Evolutionary conservation across 2,329 filamentous ascomycete species (phyloP).

Genomic region (Teratosphaeria nubilosa): DNA sequence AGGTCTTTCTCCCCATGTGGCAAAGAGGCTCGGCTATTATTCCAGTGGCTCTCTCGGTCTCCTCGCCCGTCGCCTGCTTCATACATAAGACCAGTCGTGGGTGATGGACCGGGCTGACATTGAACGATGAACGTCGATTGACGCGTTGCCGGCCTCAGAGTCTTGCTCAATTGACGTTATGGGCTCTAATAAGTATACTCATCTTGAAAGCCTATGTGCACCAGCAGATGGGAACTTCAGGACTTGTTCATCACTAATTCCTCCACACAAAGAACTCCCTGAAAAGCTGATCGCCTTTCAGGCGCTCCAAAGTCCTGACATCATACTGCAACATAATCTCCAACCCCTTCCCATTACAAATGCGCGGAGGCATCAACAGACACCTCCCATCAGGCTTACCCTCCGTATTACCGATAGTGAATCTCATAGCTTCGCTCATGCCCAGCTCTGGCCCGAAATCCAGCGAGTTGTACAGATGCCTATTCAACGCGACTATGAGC

Average conservation of each 20-base stretch:
- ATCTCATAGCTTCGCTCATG: constrained; percentile 1
- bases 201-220: too few relatives aligned
- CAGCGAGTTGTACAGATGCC: constrained; percentile 1
- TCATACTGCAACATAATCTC: constrained; percentile 1
- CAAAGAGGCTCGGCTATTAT: too few relatives aligned
- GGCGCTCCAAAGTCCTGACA: not conserved
- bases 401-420: constrained; percentile 2
- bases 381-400: constrained; percentile 5
- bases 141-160: too few relatives aligned
- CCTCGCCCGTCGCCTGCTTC: too few relatives aligned
- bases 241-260: not conserved
- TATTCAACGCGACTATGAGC: constrained; percentile 4
- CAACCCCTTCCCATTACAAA: constrained; percentile 1
- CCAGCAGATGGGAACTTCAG: too few relatives aligned
- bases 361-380: constrained; percentile 1
- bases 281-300: not conserved
- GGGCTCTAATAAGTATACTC: too few relatives aligned
- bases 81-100: too few relatives aligned
- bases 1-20: too few relatives aligned
- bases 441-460: constrained; percentile 4
- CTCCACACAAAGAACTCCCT: constrained; percentile 3
- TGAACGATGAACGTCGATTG: too few relatives aligned
- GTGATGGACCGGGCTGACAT: too few relatives aligned
- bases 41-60: too few relatives aligned
- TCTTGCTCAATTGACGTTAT: too few relatives aligned